A percentile compares a stretch with the other conserved stretches of the same genome.
These are phyloP conservation scores for Berkeleyomyces basicola DNA, from an alignment of 2,329 filamentous ascomycete genomes.

Conservation along the genomic window DNA sequence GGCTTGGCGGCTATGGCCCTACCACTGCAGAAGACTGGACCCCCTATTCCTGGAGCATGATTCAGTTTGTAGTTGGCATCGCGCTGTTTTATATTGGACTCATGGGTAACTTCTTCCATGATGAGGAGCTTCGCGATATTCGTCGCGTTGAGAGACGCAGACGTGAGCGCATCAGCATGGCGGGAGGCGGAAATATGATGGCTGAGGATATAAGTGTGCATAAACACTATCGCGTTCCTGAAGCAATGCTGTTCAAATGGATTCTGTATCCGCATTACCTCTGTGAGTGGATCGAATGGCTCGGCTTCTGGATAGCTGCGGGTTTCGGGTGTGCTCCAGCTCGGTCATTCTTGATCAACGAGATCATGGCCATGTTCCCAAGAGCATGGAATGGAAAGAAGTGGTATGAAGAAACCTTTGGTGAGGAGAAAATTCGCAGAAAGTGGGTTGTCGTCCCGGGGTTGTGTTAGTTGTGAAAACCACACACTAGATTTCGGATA, in stretches of 20 bases:
- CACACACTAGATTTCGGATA: too few relatives aligned
- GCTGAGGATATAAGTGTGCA: conserved; percentile 32
- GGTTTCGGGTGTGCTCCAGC: conserved; percentile 56
- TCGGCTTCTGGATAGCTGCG: conserved; percentile 67
- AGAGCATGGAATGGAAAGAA: conserved; percentile 61
- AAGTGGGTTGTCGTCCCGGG: conserved; percentile 55
- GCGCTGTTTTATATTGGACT: conserved; percentile 63
- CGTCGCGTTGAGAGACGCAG: conserved; percentile 46
- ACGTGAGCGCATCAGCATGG: conserved; percentile 25
- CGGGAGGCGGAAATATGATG: conserved; percentile 20
- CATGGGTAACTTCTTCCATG: conserved; percentile 69
- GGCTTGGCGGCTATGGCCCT: conserved; percentile 67
- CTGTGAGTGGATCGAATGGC: conserved; percentile 95
- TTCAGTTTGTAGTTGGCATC: conserved; percentile 46
- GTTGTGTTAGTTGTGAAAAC: conserved; percentile 21
- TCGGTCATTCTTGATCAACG: conserved; percentile 68
- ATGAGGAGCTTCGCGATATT: conserved; percentile 79
- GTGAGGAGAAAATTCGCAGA: conserved; percentile 58
- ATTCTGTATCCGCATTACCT: conserved; percentile 87
- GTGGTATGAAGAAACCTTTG: conserved; percentile 86
- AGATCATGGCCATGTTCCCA: conserved; percentile 78
- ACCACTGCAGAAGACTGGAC: conserved; percentile 38
- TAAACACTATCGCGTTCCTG: conserved; percentile 77
- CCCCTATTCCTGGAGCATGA: conserved; percentile 20
- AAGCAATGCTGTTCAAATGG: conserved; percentile 65